Evolutionary conservation across 805 yeast genomes (phyloP).

Genomic region (Ogataea siamensis): DNA sequence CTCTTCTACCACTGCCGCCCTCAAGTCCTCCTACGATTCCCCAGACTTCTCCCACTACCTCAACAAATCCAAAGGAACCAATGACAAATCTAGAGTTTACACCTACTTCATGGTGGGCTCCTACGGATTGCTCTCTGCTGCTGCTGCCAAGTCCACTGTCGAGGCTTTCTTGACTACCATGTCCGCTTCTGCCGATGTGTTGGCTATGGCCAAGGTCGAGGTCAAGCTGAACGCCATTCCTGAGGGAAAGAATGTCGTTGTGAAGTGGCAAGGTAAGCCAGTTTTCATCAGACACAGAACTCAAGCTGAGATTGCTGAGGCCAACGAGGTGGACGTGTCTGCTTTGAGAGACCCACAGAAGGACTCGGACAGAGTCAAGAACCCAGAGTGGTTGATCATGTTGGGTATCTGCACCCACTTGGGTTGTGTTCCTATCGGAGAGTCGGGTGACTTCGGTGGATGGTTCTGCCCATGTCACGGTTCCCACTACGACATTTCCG

Average conservation of each 20-base stretch:
- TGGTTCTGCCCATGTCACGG: conserved; percentile 99
- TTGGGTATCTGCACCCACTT: conserved; percentile 99
- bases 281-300: conserved; percentile 99
- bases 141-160: conserved; percentile 94
- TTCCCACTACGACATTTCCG: conserved; percentile 99
- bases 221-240: conserved; percentile 92
- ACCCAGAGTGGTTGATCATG: conserved; percentile 99
- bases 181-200: conserved; percentile 98
- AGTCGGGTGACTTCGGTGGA: conserved; percentile 99
- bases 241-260: conserved; percentile 95
- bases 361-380: conserved; percentile 90
- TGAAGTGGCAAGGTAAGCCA: conserved; percentile 99
- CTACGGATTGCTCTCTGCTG: conserved; percentile 84
- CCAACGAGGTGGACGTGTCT: conserved; percentile 75
- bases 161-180: conserved; percentile 87
- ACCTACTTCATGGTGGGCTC: conserved; percentile 98
- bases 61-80: conserved; percentile 61
- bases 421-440: conserved; percentile 99
- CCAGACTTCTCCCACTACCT: conserved; percentile 86
- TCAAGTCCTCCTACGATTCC: conserved; percentile 79
- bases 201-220: conserved; percentile 99
- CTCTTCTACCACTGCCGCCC: conserved; percentile 47
- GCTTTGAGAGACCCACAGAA: conserved; percentile 90
- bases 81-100: conserved; percentile 77
- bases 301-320: conserved; percentile 87